Base-by-base conservation (phyloP, 2,329 filamentous ascomycete genomes). In the Daldinia sp. region DNA sequence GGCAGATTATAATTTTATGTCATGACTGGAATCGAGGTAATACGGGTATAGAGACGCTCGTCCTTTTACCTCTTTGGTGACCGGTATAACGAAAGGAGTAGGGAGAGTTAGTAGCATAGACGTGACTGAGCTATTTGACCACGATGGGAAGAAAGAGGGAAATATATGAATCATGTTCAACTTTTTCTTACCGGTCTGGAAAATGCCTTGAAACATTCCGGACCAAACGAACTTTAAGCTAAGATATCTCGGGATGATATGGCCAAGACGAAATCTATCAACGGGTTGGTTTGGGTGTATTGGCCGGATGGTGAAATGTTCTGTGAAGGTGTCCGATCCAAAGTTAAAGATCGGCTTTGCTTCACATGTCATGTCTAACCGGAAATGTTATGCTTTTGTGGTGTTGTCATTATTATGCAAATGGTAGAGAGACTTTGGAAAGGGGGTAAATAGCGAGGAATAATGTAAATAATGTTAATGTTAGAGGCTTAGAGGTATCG, bases 381-480 rank as follows among this genome's bases (percentile, higher is more conserved):
- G 48, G 20, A 37, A 65, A 53, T 15, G 30, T 53, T 60, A 62
- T 53, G 61, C 54, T 59, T 57, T 37, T 23, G 20, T 37, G 13
- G 28, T 67, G 54, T 51, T 70, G 61, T 65, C 55, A 65, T 59
- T 44, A 39, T 56, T 65, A 68, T 63, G 64, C 33, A 56, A 48
- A 18, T 28, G 20, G 55, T 44, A 20, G 18, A 51, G n/a, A 54
- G 7, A n/a, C 13, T 28, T 26, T 6, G 26, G 42, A 59, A 46
- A 59, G 23, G 33, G 39, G 53, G 4, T 6, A 42, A 5, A 56
- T 18, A n/a, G 53, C 15, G 23, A 30, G 33, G 46, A 37, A 28
- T 35, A 53, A 23, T 39, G 23, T 10, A 42, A 33, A 58, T 30
- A 20, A 26, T 33, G 30, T 15, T 30, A 20, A 26, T 33, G 30